Conservation (phyloP, 257 asterid species). For the Solanum corneliomulleri region DNA sequence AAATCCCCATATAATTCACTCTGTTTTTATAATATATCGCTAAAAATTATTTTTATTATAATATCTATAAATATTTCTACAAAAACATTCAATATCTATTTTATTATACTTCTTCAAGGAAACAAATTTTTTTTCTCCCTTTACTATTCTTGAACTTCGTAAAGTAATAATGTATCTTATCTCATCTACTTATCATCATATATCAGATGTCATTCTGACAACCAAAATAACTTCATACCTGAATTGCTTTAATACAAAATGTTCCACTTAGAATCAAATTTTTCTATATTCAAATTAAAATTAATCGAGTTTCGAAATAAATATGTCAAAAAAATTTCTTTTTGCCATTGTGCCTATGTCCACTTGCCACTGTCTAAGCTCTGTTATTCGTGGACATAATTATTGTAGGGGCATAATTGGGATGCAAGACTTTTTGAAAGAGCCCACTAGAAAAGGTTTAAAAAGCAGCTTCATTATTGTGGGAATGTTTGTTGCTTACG, state of each 20-base stretch:
- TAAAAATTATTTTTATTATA: too few relatives aligned
- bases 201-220: background rate
- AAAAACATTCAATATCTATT: background rate
- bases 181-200: background rate
- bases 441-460: background rate
- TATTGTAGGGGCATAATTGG: background rate
- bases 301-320: too few relatives aligned
- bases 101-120: background rate
- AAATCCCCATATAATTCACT: too few relatives aligned
- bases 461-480: background rate
- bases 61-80: background rate
- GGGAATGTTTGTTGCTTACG: background rate
- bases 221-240: too few relatives aligned
- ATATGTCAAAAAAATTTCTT: background rate
- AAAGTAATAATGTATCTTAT: background rate
- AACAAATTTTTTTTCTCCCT: background rate
- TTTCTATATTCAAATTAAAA: too few relatives aligned
- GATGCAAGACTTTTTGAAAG: background rate
- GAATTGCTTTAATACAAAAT: too few relatives aligned
- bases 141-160: background rate
- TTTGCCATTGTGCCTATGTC: background rate
- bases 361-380: background rate
- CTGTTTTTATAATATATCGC: too few relatives aligned
- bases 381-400: background rate
- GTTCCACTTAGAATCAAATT: rapidly evolving